These are phyloP conservation scores for Fagopyrum tataricum DNA, from an alignment of 148 eudicot genomes.

Conservation along the genomic window DNA sequence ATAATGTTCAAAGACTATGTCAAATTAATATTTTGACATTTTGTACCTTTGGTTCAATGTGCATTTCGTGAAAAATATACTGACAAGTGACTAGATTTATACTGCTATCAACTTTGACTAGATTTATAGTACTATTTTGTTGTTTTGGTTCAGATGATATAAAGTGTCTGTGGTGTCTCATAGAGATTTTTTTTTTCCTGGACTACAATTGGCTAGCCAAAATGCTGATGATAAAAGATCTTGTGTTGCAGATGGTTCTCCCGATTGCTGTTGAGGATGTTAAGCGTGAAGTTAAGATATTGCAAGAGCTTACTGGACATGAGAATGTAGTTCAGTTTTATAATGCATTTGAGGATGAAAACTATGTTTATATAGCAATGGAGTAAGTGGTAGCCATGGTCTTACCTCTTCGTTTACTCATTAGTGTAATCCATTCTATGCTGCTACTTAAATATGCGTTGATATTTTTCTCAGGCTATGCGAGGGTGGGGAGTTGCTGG, in stretches of 20 bases:
- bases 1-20: neutral
- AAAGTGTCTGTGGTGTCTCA: neutral
- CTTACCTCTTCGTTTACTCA: conserved; percentile 60
- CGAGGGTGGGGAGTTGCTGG: conserved; percentile 95
- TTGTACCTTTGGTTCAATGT: neutral
- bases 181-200: conserved; percentile 27
- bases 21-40: neutral
- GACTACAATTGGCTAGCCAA: conserved; percentile 59
- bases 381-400: conserved; percentile 57
- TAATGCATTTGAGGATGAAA: conserved; percentile 83
- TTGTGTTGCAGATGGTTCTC: conserved; percentile 62
- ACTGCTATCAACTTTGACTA: neutral
- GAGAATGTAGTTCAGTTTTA: conserved; percentile 95
- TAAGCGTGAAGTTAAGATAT: conserved; percentile 93
- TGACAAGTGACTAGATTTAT: no score
- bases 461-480: conserved; percentile 49
- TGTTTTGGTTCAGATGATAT: neutral
- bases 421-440: conserved; percentile 14
- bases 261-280: conserved; percentile 96
- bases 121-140: no score
- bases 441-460: neutral
- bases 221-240: neutral
- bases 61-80: neutral
- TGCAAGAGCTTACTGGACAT: conserved; percentile 84
- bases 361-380: conserved; percentile 93